Conservation (phyloP, 306 rosid species). For the Castanea crenata region DNA sequence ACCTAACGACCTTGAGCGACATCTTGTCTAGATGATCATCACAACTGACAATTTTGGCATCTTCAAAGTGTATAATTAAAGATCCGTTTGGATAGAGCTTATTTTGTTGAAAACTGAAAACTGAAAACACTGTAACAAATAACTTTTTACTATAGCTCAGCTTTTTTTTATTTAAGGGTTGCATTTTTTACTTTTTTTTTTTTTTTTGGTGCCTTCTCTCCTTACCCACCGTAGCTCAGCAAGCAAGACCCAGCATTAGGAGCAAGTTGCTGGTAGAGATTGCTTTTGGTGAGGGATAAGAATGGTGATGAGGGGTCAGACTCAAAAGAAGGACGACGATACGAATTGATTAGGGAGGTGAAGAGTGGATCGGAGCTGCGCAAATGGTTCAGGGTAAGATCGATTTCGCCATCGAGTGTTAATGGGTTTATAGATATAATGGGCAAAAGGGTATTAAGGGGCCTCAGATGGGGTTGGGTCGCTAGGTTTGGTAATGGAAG, state of each 20-base stretch:
- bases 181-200: no score
- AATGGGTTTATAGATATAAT: conserved; percentile 28
- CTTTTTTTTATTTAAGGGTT: no score
- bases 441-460: neutral
- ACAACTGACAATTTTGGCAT: no score
- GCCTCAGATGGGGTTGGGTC: neutral
- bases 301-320: conserved; percentile 42
- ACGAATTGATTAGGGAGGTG: conserved; percentile 39
- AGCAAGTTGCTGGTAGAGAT: conserved; percentile 77
- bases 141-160: no score
- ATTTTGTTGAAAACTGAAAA: no score
- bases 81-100: no score
- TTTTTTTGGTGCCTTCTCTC: no score
- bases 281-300: conserved; percentile 51
- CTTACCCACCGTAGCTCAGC: no score
- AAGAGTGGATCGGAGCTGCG: conserved; percentile 55
- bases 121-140: no score
- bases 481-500: neutral
- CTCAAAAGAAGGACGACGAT: conserved; percentile 38
- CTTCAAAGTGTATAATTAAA: no score
- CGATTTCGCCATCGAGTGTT: conserved; percentile 35
- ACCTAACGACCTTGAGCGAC: no score
- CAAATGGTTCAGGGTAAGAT: conserved; percentile 52
- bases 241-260: conserved; percentile 31
- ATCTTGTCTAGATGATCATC: no score